Evolutionary conservation across 2,329 filamentous ascomycete genomes (phyloP), one percentile per base, ranked within the genome.

Genomic region (Paraconiothyrium sp.): DNA sequence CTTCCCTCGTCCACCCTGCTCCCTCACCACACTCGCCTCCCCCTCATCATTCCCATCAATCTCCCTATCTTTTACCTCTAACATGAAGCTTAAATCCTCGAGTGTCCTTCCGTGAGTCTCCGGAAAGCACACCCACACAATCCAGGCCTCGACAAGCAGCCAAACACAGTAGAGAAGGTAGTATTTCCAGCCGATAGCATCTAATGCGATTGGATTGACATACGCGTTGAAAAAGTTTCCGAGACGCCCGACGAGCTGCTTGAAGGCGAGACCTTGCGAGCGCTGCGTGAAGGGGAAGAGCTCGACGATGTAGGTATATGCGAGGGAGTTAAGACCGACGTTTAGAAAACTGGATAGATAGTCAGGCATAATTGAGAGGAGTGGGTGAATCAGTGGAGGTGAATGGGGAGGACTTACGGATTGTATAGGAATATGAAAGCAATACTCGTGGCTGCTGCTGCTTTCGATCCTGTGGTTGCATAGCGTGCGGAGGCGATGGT

Each of bases 231-330:
- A 55, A 14, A 46, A 46, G 27, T 46, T 46, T 2, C 52, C 39
- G 5, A 46, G 24, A 13, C 52, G 41, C 4, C 39, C 39, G 41
- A 55, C 11, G 14, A 55, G 24, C n/a, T 55, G 52, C 30, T 46
- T 46, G 6, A 55, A 34, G 4, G 39, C 52, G 7, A 55, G 39
- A 16, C 52, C 52, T 22, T 55, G 39, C 10, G 52, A 46, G 20
- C 52, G 52, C 6, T 55, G 52, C 27, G 39, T 46, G 52, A 27
- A 55, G 13, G 52, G 39, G 39, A 55, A 55, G 24, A 55, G 39
- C n/a, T 55, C 52, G 24, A 46, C 39, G 41, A 46, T 46, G 52
- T 44, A 55, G 24, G 39, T 55, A 16, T 46, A 55, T 4, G 52
- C 27, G 7, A 44, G 52, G 22, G 52, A 22, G 22, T 54, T 54